These are phyloP conservation scores for Syzygium aqueum DNA, from an alignment of 345 rosid genomes.

Conservation along the genomic window DNA sequence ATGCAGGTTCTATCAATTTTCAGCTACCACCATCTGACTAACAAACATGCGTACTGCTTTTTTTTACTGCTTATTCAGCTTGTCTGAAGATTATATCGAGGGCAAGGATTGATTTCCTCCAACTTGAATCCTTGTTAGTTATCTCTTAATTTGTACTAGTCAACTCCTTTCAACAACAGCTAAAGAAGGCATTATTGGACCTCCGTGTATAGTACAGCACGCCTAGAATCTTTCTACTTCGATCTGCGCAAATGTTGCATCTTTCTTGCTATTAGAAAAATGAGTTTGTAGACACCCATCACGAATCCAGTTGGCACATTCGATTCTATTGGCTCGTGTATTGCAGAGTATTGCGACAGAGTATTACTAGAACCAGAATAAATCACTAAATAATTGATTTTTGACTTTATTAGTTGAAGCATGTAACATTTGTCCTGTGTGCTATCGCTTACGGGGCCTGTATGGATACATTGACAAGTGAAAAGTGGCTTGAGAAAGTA, in stretches of 20 bases:
- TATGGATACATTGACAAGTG: neutral
- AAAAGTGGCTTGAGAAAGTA: neutral
- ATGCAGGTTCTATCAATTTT: neutral
- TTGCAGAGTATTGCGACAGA: neutral
- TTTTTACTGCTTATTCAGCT: neutral
- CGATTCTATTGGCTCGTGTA: constrained; percentile 17
- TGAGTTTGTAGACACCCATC: neutral
- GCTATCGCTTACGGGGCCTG: neutral
- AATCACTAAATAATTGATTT: neutral
- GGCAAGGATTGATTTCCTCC: neutral
- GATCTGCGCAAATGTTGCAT: neutral
- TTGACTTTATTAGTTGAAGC: neutral
- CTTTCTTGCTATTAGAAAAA: neutral
- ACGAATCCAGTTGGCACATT: constrained; percentile 6
- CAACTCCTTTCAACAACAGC: neutral
- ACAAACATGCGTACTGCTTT: neutral
- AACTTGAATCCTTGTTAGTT: neutral
- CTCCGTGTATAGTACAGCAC: neutral
- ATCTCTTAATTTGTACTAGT: neutral
- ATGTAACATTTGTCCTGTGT: neutral
- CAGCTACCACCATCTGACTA: neutral
- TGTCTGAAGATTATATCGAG: neutral
- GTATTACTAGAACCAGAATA: neutral
- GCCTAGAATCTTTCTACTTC: neutral
- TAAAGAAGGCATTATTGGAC: neutral